Base-by-base conservation (phyloP, 116 monocot genomes). In the Phalaenopsis hybrid region DNA sequence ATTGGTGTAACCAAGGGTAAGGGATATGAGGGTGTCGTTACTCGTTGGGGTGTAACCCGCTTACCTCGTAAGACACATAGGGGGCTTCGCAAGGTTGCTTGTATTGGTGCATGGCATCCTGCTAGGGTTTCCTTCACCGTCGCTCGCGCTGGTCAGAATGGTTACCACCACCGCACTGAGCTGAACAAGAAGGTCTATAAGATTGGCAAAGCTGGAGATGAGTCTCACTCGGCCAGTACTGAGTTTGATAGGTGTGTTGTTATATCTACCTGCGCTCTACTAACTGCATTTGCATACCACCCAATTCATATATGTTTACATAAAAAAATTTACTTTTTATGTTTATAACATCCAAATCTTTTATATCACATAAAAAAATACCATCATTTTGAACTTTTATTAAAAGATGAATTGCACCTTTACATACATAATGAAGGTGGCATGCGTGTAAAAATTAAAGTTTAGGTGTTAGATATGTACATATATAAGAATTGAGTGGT, bases 131-230 rank as follows among this genome's bases (percentile, higher is more conserved):
- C 86, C 55, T 83, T 57, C 77, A 86, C 86, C 44, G 86, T 86
- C 78, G 86, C 86, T 13, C 86, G 86, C 15, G 86, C 86, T 72
- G 86, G 86, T 44, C 86, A 86, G 80, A 86, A 86, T 78, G 86
- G 86, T 2, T 86, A 83, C 69, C 86, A 86, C 46, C 86, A 86
- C 70, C 86, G 86, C 17, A 86, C 86, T 45, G 86, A 86, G 57
- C 74, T 86, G 86, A 86, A 86, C 80, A 86, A 86, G 80, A 86
- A 86, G 86, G 45, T 86, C 16, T 86, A 86, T 45, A 86, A 86
- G 80, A 75, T 86, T 1, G 86, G 83, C 74, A 86, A 86, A 51
- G 28, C 83, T 55, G 86, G 86, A 17, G 80, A 86, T n/a, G 86
- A 86, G 15, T 68, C 76, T 8, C 86, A 86, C 43, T 61, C n/a